Evolutionary conservation across 2,329 filamentous ascomycete genomes (phyloP).

Genomic region (Scedosporium boydii): DNA sequence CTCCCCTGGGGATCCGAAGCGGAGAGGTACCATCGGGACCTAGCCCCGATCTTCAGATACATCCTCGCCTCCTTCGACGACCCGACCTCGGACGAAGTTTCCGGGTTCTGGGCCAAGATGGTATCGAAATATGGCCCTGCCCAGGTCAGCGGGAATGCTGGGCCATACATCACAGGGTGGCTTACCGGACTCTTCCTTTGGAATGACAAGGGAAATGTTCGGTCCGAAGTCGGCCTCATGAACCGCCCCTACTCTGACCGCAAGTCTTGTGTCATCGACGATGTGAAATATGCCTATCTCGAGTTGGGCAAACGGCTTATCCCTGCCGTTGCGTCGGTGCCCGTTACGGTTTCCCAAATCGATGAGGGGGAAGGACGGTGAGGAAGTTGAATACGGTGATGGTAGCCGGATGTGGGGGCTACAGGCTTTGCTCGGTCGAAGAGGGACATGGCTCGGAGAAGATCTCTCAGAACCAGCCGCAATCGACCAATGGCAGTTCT

Average conservation of each 20-base stretch:
- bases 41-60: constrained; percentile 25
- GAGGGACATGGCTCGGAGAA: not conserved
- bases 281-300: not conserved
- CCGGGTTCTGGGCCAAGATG: constrained; percentile 26
- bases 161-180: not conserved
- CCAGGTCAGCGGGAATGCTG: not conserved
- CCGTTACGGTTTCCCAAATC: not conserved
- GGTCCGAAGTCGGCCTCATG: not conserved
- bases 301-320: not conserved
- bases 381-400: not conserved
- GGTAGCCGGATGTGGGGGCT: not conserved
- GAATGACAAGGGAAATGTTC: not conserved
- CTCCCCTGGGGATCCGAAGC: constrained; percentile 25
- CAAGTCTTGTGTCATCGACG: not conserved
- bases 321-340: not conserved
- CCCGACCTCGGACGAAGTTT: constrained; percentile 14
- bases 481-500: not conserved
- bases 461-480: not conserved
- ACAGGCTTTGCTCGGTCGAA: not conserved
- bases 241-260: not conserved
- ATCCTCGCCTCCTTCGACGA: constrained; percentile 28
- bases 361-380: not conserved
- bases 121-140: not conserved
- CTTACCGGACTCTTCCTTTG: not conserved
- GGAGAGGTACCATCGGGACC: constrained; percentile 19